Evolutionary conservation across 2,329 filamentous ascomycete genomes (phyloP), one percentile per base, ranked within the genome.

Genomic region (Apiospora sp.): DNA sequence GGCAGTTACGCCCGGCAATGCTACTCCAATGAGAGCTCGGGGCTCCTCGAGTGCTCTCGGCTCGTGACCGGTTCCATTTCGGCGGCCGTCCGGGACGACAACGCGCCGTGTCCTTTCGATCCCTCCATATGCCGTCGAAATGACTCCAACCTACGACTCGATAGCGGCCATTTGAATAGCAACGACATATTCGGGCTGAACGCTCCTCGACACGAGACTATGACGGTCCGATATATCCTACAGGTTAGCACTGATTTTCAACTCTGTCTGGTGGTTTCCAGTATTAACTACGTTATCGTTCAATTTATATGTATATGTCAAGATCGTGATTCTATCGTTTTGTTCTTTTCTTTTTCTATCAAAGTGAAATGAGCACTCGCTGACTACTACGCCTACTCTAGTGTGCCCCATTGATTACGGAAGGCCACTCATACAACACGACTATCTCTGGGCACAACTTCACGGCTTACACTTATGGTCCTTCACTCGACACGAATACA

Each of bases 1-100:
- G 69, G 34, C 5, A 75, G 72, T 8, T 76, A 77, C 41, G 75
- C 73, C 0, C 71, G 74, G 30, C 72, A 76, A 22, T 77, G 75
- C 46, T 77, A 76, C 22, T 13, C 27, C 7, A 30, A 51, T 19
- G 27, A 44, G 0, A 49, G 58, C n/a, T 64, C 64, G 0, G 70
- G 73, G 8, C 27, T 49, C 1, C 43, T 76, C 1, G 71, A 71
- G 13, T 76, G 75, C 46, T 68, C 71, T 7, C 71, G 43, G 13
- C 75, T 75, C 37, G 48, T 73, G 0, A 34, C 16, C 24, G 37
- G 41, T 10, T 37, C 67, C 1, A 24, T 74, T 1, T 48, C 72
- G 4, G 71, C 71, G 0, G 61, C 43, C 0, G 14, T 8, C 22
- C 44, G 58, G 2, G 68, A 73, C 30, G 37, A 61, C 5, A 72